Conservation (phyloP, 371 early-diverging fungal genomes). For the Mortierella sp. region DNA sequence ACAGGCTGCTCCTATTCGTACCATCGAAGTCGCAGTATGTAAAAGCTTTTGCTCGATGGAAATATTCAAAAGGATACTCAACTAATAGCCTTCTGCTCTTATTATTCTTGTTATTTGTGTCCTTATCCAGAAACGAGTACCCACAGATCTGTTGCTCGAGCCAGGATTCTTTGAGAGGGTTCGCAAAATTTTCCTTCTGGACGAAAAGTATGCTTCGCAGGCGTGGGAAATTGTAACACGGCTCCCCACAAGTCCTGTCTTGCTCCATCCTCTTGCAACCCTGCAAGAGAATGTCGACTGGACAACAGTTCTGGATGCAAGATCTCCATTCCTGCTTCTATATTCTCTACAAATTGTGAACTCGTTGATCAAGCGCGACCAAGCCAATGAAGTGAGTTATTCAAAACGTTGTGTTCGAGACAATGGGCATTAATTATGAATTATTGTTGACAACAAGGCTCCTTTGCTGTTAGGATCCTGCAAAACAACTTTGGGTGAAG, state of each 20-base stretch:
- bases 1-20: not conserved
- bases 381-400: constrained; percentile 19
- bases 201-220: constrained; percentile 61
- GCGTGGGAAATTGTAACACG: constrained; percentile 57
- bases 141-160: constrained; percentile 47
- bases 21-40: not conserved
- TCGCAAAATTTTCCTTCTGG: constrained; percentile 56
- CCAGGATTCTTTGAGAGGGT: constrained; percentile 59
- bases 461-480: constrained; percentile 8
- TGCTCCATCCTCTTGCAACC: constrained; percentile 44
- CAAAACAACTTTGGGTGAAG: constrained; percentile 43
- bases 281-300: constrained; percentile 51
- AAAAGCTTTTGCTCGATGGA: not conserved
- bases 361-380: constrained; percentile 52
- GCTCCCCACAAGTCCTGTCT: constrained; percentile 57
- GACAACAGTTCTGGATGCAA: constrained; percentile 50
- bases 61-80: too few relatives aligned
- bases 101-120: not conserved
- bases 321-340: constrained; percentile 59
- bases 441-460: not conserved
- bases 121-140: constrained; percentile 25
- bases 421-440: not conserved
- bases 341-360: constrained; percentile 61
- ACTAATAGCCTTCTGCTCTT: not conserved
- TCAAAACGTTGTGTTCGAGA: not conserved